Base-by-base conservation (phyloP, 441 rosid genomes). In the Pelargonium fulgidum region DNA sequence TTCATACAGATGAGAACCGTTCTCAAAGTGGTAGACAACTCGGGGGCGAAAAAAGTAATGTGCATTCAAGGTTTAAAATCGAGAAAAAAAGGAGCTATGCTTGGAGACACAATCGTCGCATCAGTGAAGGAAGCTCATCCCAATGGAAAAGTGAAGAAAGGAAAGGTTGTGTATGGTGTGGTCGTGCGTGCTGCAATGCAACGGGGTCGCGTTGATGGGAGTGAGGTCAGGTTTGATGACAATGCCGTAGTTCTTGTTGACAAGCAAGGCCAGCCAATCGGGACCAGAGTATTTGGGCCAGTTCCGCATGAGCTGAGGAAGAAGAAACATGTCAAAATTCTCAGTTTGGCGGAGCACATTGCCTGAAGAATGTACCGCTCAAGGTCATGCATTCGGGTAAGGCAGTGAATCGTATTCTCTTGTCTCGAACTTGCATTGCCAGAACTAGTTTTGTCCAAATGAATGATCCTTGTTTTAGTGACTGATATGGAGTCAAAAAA, bases 81-180 rank as follows among this genome's bases (percentile, higher is more conserved):
- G 70, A 87, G 90, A 0, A 88, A 80, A 78, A 93, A 87, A 77
- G 97, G 95, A 64, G 97, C 96, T 2, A 74, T 89, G 65, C 77
- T 93, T 63, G 97, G 97, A 2, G 99, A 89, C 76, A 91, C 91
- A 0, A 90, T 94, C 14, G 79, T 87, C 71, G 96, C 92, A 65
- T 88, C 96, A 0, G 96, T 89, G 68, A 92, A 94, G 81, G 98
- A 91, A 82, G 99, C 97, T 4, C 76, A 81, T 76, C 97, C 94
- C 5, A 94, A 89, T 4, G 97, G 97, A 68, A 92, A 91, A 79
- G 99, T 93, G 68, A 90, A 94, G 94, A 92, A 87, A 85, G 96
- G 99, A 39, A 84, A 87, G 45, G 96, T 88, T 19, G 93, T 86
- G 4, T 80, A 85, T 48, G 97, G 89, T 41, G 93, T 94, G 48